A percentile compares a stretch with the other conserved stretches of the same genome.
These are phyloP conservation scores for Umbilicaria muhlenbergii DNA, from an alignment of 495 filamentous ascomycete species.

Conservation along the genomic window DNA sequence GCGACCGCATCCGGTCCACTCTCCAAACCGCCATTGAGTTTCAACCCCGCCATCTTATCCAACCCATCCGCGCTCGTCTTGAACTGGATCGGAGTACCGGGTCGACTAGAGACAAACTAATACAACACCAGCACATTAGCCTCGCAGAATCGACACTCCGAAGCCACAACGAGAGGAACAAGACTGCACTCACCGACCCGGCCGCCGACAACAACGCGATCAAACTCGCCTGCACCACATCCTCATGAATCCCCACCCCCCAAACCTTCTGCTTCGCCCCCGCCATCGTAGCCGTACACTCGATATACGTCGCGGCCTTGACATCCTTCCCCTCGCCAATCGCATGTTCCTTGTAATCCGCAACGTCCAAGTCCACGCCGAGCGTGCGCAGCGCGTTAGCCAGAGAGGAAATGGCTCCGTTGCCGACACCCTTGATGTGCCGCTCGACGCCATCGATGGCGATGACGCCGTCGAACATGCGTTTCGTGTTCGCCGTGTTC, in stretches of 20 bases:
- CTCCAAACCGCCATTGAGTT: neutral
- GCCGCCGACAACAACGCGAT: constrained; percentile 81
- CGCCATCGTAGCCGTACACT: constrained; percentile 50
- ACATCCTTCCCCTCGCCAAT: constrained; percentile 65
- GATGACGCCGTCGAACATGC: constrained; percentile 77
- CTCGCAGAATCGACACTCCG: neutral
- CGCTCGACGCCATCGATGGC: constrained; percentile 71
- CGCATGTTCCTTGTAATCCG: constrained; percentile 92
- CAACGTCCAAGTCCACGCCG: constrained; percentile 83
- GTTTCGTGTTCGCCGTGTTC: constrained; percentile 60
- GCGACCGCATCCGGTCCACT: constrained; percentile 1
- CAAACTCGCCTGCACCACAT: constrained; percentile 84
- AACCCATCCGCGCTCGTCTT: neutral
- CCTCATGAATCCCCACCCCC: constrained; percentile 92
- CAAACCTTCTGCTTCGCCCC: constrained; percentile 60
- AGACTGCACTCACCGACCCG: constrained; percentile 69
- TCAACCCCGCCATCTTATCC: neutral
- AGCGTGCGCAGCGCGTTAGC: constrained; percentile 66
- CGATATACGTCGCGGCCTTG: constrained; percentile 88
- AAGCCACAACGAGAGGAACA: neutral
- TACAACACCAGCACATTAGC: neutral
- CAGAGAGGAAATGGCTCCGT: constrained; percentile 79
- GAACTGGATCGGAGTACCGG: constrained; percentile 2
- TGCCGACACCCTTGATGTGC: constrained; percentile 62
- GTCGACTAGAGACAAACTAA: constrained; percentile 9